Conservation (phyloP, 2,329 filamentous ascomycete genomes). For the Calonectria honghensis region DNA sequence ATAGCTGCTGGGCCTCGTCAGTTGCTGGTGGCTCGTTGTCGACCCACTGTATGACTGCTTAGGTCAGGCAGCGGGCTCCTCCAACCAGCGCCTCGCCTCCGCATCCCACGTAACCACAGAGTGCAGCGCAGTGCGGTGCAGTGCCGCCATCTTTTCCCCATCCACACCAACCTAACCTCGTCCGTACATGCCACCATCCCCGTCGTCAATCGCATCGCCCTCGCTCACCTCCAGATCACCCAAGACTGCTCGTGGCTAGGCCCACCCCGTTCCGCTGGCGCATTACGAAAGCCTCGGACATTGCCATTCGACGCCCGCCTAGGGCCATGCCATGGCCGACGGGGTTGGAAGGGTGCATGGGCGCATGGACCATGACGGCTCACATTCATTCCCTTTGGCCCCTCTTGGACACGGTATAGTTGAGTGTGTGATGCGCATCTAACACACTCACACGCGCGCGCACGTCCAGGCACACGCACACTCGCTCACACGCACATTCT, state of each 20-base stretch:
- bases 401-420: conserved; percentile 5
- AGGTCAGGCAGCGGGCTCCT: conserved; percentile 20
- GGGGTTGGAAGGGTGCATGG: conserved; percentile 34
- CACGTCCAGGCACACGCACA: conserved; percentile 6
- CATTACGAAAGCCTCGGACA: conserved; percentile 48
- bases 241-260: conserved; percentile 39
- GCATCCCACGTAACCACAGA: conserved; percentile 25
- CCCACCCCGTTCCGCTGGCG: conserved; percentile 46
- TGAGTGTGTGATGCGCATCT: conserved; percentile 31
- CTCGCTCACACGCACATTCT: conserved; percentile 29
- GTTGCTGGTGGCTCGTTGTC: conserved; percentile 5
- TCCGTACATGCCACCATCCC: conserved; percentile 36
- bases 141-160: conserved; percentile 24
- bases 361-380: conserved; percentile 37
- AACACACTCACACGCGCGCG: conserved; percentile 20
- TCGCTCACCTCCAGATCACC: conserved; percentile 34
- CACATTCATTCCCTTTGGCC: conserved; percentile 32
- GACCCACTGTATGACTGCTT: conserved; percentile 27
- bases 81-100: conserved; percentile 23
- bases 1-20: not conserved
- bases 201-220: conserved; percentile 36
- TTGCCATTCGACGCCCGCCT: conserved; percentile 37
- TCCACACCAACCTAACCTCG: conserved; percentile 36
- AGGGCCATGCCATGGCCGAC: conserved; percentile 28
- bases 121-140: conserved; percentile 21